A percentile compares a stretch with the other conserved stretches of the same genome.
Evolutionary conservation across 306 rosid genomes (phyloP).

Genomic region (Fragaria ananassa): DNA sequence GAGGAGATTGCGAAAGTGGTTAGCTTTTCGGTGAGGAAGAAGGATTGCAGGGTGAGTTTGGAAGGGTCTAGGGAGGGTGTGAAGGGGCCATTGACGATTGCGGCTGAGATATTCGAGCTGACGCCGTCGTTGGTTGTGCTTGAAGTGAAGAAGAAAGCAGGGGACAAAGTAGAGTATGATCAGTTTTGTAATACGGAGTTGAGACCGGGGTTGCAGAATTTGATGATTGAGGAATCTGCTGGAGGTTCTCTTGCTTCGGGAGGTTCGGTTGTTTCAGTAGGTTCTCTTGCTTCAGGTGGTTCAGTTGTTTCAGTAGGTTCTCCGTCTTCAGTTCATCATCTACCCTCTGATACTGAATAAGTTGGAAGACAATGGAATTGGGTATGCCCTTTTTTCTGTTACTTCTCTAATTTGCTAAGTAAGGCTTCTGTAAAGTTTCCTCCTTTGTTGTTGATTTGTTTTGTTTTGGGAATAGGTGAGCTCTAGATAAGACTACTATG

Average conservation of each 20-base stretch:
- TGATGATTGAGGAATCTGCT: conserved; percentile 50
- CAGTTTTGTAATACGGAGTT: conserved; percentile 58
- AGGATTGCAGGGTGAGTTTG: conserved; percentile 81
- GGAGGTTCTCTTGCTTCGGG: not conserved
- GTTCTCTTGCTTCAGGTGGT: conserved; percentile 13
- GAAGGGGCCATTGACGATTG: conserved; percentile 79
- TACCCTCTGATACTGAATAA: conserved; percentile 33
- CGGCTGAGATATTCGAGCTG: conserved; percentile 83
- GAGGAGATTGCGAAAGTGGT: conserved; percentile 81
- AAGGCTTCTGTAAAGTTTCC: conserved; percentile 35
- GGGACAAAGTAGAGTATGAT: conserved; percentile 73
- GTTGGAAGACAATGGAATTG: conserved; percentile 19
- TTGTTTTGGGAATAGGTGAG: conserved; percentile 33
- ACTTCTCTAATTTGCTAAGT: conserved; percentile 6
- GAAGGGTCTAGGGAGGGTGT: conserved; percentile 79
- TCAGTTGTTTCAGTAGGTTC: not conserved
- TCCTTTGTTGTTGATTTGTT: conserved; percentile 24
- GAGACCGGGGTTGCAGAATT: conserved; percentile 59
- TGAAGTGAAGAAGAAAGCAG: conserved; percentile 87
- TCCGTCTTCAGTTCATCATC: conserved; percentile 26
- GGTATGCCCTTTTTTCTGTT: conserved; percentile 28
- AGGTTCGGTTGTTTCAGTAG: not conserved
- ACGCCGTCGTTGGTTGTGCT: conserved; percentile 77
- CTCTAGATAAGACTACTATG: conserved; percentile 26
- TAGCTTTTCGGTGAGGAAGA: conserved; percentile 80